Evolutionary conservation across 345 rosid genomes (phyloP).

Genomic region (Capsella bursapastoris): DNA sequence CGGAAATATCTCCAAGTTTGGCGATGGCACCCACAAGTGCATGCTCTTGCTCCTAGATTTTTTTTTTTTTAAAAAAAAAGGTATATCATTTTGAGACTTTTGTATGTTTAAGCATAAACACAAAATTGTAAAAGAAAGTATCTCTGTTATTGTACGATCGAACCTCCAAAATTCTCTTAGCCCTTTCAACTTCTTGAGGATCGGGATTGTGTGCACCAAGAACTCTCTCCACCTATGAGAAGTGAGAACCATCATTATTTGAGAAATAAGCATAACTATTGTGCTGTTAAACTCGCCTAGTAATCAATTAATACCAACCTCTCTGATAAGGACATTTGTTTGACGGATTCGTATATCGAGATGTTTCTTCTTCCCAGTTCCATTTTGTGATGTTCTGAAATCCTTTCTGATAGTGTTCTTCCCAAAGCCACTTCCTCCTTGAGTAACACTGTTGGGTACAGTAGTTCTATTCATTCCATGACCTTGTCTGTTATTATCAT

Average conservation of each 20-base stretch:
- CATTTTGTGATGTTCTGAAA: conserved; percentile 70
- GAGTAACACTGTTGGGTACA: conserved; percentile 55
- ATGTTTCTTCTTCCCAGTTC: conserved; percentile 70
- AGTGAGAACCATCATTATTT: conserved; percentile 27
- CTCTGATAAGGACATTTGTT: conserved; percentile 70
- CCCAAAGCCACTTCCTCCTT: conserved; percentile 62
- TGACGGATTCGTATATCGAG: conserved; percentile 72
- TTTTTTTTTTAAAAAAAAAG: neutral
- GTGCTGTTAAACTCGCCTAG: neutral
- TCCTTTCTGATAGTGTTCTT: conserved; percentile 76
- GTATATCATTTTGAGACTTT: neutral
- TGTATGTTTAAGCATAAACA: neutral
- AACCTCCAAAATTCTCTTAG: conserved; percentile 80
- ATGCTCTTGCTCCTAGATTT: conserved; percentile 77
- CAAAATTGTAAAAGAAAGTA: conserved; percentile 9
- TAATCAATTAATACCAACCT: conserved; percentile 52
- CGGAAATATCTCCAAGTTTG: conserved; percentile 73
- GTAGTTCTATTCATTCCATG: conserved; percentile 54
- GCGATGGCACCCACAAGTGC: conserved; percentile 75
- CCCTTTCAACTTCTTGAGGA: conserved; percentile 81
- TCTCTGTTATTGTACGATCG: conserved; percentile 33
- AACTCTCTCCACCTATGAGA: conserved; percentile 77
- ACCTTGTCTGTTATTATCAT: conserved; percentile 52
- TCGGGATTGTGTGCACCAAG: conserved; percentile 67
- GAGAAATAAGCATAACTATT: conserved; percentile 5